Conservation (phyloP, 2,329 filamentous ascomycete genomes). For the Fusarium buxicola region DNA sequence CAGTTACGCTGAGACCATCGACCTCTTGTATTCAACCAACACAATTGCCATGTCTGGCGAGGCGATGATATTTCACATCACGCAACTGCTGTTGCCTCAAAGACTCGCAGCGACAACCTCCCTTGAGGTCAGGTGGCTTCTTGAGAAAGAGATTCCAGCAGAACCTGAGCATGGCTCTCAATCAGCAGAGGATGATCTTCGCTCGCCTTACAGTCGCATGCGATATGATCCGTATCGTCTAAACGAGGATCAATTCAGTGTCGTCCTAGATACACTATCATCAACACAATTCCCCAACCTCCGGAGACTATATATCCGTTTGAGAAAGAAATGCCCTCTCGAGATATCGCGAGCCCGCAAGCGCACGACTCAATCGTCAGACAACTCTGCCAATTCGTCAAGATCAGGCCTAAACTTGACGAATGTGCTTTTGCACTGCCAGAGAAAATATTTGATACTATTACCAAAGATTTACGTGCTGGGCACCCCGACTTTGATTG, state of each 20-base stretch:
- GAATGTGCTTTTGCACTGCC: neutral
- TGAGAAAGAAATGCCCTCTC: neutral
- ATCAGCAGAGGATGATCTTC: too few relatives aligned
- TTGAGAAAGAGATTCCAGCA: too few relatives aligned
- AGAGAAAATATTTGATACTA: neutral
- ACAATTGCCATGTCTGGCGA: conserved; percentile 1
- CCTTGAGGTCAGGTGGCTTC: conserved; percentile 7
- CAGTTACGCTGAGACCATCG: conserved; percentile 12
- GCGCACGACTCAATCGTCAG: neutral
- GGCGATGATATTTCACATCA: neutral
- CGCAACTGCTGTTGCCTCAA: neutral
- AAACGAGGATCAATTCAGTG: neutral
- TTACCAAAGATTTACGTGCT: neutral
- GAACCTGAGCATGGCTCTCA: too few relatives aligned
- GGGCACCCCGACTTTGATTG: too few relatives aligned
- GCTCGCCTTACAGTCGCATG: neutral
- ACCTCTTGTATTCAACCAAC: conserved; percentile 10
- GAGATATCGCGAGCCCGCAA: neutral
- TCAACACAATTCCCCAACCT: neutral
- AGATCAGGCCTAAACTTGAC: neutral
- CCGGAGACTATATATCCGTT: neutral
- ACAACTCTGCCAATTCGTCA: neutral
- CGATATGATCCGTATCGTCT: neutral
- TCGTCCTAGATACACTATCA: neutral
- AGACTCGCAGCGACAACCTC: neutral